These are phyloP conservation scores for Backusella tuberculispora DNA, from an alignment of 192 early-diverging fungal species.

Conservation along the genomic window DNA sequence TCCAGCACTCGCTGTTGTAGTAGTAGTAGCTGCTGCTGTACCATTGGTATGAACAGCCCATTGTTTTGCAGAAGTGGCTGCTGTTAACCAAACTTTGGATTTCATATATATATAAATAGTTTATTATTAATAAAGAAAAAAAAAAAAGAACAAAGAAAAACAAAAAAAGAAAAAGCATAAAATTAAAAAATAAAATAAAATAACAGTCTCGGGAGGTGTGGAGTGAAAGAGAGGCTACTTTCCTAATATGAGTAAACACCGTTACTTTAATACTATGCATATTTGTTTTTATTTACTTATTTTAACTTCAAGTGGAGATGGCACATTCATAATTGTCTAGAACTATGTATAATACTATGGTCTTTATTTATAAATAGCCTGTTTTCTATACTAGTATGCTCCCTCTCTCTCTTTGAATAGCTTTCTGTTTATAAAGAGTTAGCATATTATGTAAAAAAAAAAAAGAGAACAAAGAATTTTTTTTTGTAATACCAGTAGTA, in stretches of 20 bases:
- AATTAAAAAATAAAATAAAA: background rate
- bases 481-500: too few species aligned
- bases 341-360: too few species aligned
- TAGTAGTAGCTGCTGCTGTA: background rate
- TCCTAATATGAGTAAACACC: background rate
- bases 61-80: background rate
- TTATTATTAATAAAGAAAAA: background rate
- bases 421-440: too few species aligned
- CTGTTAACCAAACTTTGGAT: conserved; percentile 15
- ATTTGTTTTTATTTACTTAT: too few species aligned
- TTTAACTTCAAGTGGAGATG: too few species aligned
- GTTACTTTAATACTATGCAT: background rate
- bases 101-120: background rate
- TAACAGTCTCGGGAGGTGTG: background rate
- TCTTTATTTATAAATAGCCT: too few species aligned
- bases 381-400: too few species aligned
- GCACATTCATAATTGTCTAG: too few species aligned
- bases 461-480: too few species aligned
- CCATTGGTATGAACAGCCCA: background rate
- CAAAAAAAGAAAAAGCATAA: background rate
- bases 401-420: too few species aligned
- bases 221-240: background rate
- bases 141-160: background rate
- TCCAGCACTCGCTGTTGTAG: background rate
- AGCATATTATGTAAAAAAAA: too few species aligned